A percentile compares a stretch with the other conserved stretches of the same genome.
Conservation (phyloP, 495 filamentous ascomycete species). For the Podospora tetraspora region DNA sequence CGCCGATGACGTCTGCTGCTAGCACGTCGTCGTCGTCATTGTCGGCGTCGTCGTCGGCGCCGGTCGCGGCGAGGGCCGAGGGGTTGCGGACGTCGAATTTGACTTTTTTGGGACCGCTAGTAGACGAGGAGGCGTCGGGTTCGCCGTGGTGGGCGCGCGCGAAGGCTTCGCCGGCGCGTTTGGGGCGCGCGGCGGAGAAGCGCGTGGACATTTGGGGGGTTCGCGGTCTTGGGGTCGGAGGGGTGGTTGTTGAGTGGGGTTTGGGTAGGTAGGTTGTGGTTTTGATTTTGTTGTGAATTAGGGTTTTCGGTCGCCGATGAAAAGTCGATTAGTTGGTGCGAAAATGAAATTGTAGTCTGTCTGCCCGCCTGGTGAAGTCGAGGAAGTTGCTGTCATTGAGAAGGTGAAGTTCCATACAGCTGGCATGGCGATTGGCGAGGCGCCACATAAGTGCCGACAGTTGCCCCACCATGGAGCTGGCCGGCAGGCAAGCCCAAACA, state of each 20-base stretch:
- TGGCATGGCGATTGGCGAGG: neutral
- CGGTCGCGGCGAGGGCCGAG: constrained; percentile 68
- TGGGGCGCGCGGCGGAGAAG: constrained; percentile 65
- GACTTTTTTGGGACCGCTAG: constrained; percentile 62
- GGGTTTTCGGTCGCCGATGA: neutral
- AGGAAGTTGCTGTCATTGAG: neutral
- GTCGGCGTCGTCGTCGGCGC: constrained; percentile 64
- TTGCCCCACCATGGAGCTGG: neutral
- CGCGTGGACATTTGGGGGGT: constrained; percentile 49
- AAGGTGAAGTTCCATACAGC: neutral
- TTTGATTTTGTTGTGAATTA: constrained; percentile 12
- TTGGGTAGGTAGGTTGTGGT: neutral
- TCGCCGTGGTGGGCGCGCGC: constrained; percentile 63
- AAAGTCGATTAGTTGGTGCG: neutral
- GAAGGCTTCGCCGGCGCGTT: constrained; percentile 74
- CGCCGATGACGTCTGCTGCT: constrained; percentile 89
- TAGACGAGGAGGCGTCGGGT: constrained; percentile 40
- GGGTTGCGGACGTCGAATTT: constrained; percentile 95
- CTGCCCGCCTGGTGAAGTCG: neutral
- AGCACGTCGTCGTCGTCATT: constrained; percentile 68
- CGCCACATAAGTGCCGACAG: constrained; percentile 12
- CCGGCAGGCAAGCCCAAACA: neutral
- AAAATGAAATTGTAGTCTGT: neutral
- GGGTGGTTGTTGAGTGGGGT: neutral
- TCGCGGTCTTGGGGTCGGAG: neutral